A percentile compares a stretch with the other conserved stretches of the same genome.
Conservation (phyloP, 2,329 filamentous ascomycete genomes). For the Phialemonium atrogriseum region DNA sequence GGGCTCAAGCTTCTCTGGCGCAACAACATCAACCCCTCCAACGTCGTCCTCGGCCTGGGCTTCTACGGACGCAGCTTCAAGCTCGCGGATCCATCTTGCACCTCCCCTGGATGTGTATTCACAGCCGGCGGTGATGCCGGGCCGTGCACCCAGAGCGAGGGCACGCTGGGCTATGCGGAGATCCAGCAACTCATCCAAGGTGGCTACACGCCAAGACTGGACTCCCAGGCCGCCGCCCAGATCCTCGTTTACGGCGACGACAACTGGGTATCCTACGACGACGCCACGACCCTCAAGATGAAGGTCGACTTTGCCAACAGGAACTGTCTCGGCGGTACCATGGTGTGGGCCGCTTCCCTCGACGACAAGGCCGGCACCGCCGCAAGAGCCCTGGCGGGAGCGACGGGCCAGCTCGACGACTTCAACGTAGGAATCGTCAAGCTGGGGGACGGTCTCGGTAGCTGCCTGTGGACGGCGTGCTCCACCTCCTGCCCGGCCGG, state of each 20-base stretch:
- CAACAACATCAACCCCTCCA: slow-evolving; percentile 27
- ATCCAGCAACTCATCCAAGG: slow-evolving; percentile 9
- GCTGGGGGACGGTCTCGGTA: too few relatives aligned
- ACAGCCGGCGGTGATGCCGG: slow-evolving; percentile 9
- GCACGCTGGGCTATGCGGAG: slow-evolving; percentile 16
- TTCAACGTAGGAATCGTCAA: too few relatives aligned
- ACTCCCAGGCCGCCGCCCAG: neutral
- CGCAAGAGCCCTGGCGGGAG: neutral
- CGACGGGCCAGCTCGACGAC: too few relatives aligned
- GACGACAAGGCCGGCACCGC: neutral
- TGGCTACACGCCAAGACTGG: neutral
- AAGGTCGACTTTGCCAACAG: neutral
- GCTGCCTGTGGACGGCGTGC: neutral
- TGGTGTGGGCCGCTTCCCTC: neutral
- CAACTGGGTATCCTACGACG: slow-evolving; percentile 1
- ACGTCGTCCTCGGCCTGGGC: slow-evolving; percentile 33
- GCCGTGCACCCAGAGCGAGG: slow-evolving; percentile 11
- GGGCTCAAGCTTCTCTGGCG: slow-evolving; percentile 38
- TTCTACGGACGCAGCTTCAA: slow-evolving; percentile 29
- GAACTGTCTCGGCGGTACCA: neutral
- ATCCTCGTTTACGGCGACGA: neutral
- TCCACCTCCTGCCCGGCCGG: neutral
- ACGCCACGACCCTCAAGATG: neutral
- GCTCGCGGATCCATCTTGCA: slow-evolving; percentile 11
- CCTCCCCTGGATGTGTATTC: slow-evolving; percentile 14